Percentiles rank a stretch among this genome's conserved stretches.
Evolutionary conservation across 2,329 filamentous ascomycete species (phyloP).

Genomic region (Aspergillus sp.): DNA sequence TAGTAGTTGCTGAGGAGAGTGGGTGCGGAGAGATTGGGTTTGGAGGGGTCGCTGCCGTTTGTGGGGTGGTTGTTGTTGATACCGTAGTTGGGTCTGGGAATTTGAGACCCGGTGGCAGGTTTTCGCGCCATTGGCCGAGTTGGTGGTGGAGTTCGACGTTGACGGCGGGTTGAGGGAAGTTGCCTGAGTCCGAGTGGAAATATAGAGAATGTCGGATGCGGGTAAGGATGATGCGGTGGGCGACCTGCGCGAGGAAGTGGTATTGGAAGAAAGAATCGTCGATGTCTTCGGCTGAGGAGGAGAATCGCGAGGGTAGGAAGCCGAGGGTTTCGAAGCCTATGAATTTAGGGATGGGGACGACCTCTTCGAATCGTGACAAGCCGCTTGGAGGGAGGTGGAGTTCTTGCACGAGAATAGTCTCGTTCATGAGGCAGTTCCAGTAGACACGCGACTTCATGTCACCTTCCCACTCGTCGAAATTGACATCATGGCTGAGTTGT

Average conservation of each 20-base stretch:
- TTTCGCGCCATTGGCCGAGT: constrained; percentile 55
- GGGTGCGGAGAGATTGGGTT: constrained; percentile 15
- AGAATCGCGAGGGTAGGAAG: constrained; percentile 30
- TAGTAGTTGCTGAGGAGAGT: constrained; percentile 9
- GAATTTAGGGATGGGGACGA: constrained; percentile 56
- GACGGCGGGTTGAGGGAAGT: constrained; percentile 48
- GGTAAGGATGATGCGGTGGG: constrained; percentile 56
- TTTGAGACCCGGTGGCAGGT: constrained; percentile 50
- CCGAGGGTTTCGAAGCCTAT: constrained; percentile 43
- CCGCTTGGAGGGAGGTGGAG: constrained; percentile 53
- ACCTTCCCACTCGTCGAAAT: constrained; percentile 53
- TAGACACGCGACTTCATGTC: constrained; percentile 58
- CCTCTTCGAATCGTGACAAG: constrained; percentile 52
- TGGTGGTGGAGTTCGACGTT: constrained; percentile 56
- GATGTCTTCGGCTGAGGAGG: constrained; percentile 37
- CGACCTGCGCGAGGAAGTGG: constrained; percentile 58
- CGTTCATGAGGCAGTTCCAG: constrained; percentile 58
- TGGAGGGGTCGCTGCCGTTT: constrained; percentile 21
- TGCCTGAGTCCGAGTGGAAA: constrained; percentile 49
- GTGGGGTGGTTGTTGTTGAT: constrained; percentile 16
- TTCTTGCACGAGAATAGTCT: constrained; percentile 57
- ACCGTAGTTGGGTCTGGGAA: constrained; percentile 36
- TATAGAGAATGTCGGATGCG: constrained; percentile 54
- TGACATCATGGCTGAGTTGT: constrained; percentile 35
- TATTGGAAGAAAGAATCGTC: constrained; percentile 58